Evolutionary conservation across 768 basidiomycete genomes (phyloP).

Genomic region (Russula virescens): DNA sequence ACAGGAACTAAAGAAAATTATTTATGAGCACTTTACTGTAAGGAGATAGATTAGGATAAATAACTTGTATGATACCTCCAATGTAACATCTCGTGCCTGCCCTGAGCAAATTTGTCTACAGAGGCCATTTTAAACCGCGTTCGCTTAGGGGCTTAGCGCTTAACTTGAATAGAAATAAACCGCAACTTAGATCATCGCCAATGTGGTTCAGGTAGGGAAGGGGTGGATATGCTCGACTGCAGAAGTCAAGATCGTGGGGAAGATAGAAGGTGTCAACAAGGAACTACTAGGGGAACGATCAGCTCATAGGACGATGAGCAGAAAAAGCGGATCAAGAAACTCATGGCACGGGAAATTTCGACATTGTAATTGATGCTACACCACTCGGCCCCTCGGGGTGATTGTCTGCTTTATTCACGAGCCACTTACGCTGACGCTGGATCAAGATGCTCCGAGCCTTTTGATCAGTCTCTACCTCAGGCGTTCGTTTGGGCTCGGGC

Average conservation of each 20-base stretch:
- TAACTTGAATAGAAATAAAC: slow-evolving; percentile 80
- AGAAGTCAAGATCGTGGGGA: slow-evolving; percentile 96
- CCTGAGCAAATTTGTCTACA: no score
- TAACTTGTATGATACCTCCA: no score
- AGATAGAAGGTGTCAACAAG: slow-evolving; percentile 83
- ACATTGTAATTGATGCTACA: slow-evolving; percentile 96
- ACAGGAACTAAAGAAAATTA: no score
- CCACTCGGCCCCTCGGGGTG: slow-evolving; percentile 88
- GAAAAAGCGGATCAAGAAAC: slow-evolving; percentile 28
- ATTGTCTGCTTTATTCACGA: slow-evolving; percentile 63
- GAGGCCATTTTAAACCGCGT: slow-evolving; percentile 85
- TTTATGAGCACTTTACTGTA: no score
- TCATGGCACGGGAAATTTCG: slow-evolving; percentile 87
- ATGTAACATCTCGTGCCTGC: no score
- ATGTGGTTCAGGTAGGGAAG: slow-evolving; percentile 95
- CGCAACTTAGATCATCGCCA: slow-evolving; percentile 88
- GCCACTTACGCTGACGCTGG: slow-evolving; percentile 48
- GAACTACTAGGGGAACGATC: slow-evolving; percentile 50
- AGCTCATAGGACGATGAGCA: background rate
- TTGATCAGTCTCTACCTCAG: slow-evolving; percentile 45
- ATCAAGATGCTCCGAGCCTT: slow-evolving; percentile 51
- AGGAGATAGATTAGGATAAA: no score
- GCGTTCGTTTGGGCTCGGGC: slow-evolving; percentile 55
- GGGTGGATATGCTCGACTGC: slow-evolving; percentile 94
- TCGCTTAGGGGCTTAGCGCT: slow-evolving; percentile 72